phyloP scores from a whole-genome alignment of 116 monocot genomes.

The Trichopus zeylanicus region DNA sequence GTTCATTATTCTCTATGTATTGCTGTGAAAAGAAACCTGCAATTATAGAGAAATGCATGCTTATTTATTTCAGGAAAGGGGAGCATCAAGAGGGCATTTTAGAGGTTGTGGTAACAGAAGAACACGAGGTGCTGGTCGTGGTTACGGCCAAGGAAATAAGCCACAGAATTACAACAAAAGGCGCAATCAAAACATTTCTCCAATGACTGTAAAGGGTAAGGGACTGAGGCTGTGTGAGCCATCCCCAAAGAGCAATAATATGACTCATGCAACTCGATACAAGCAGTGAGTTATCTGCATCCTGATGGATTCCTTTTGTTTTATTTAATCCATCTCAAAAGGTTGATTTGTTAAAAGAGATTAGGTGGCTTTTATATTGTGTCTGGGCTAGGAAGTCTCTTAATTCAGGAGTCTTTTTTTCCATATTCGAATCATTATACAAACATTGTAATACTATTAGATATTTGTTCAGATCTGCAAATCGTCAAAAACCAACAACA shows the following conservation, averaged over 20 bases:
- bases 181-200: conserved; percentile 30
- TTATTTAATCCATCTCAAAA: too few species aligned
- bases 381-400: too few species aligned
- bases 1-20: too few species aligned
- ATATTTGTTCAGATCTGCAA: conserved; percentile 25
- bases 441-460: not conserved
- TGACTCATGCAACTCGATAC: conserved; percentile 19
- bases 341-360: too few species aligned
- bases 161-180: conserved; percentile 14
- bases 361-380: too few species aligned
- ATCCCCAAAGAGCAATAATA: conserved; percentile 31
- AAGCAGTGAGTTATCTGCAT: conserved; percentile 54
- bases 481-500: conserved; percentile 22
- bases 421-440: not conserved
- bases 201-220: conserved; percentile 65
- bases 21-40: too few species aligned
- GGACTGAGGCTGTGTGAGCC: conserved; percentile 86
- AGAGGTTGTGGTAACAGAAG: conserved; percentile 57
- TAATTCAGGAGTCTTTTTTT: not conserved
- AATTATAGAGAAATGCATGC: not conserved
- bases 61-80: conserved; percentile 30
- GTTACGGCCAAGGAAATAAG: conserved; percentile 43
- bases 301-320: too few species aligned
- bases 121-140: conserved; percentile 34
- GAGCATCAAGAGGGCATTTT: conserved; percentile 51